These are phyloP conservation scores for Escallonia rubra DNA, from an alignment of 129 eudicot genomes.

Conservation along the genomic window DNA sequence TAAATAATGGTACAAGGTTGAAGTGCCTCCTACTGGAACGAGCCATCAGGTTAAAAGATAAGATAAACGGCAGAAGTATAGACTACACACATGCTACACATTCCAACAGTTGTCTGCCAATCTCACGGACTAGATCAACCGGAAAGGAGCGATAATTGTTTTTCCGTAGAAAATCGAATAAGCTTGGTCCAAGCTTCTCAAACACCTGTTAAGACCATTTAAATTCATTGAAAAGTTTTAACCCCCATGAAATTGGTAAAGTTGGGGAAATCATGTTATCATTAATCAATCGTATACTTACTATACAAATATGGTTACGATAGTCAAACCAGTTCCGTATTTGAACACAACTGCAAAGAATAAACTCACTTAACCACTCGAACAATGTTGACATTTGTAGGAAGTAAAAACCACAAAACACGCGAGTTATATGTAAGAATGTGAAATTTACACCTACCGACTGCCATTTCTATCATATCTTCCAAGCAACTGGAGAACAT, in stretches of 20 bases:
- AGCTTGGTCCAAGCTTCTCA: conserved; percentile 64
- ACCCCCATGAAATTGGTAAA: conserved; percentile 17
- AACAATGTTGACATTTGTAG: conserved; percentile 9
- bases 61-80: conserved; percentile 10
- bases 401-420: conserved; percentile 4
- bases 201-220: conserved; percentile 49
- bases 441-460: conserved; percentile 20
- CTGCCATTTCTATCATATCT: conserved; percentile 30
- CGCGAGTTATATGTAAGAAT: not conserved
- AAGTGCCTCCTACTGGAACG: conserved; percentile 9
- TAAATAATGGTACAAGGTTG: not conserved
- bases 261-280: conserved; percentile 19
- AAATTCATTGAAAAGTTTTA: conserved; percentile 31
- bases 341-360: conserved; percentile 55
- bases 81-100: conserved; percentile 55
- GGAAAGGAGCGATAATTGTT: conserved; percentile 48
- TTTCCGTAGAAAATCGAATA: conserved; percentile 50
- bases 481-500: conserved; percentile 46
- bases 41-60: not conserved
- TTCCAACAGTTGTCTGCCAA: conserved; percentile 54
- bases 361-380: conserved; percentile 22
- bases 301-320: conserved; percentile 58
- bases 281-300: conserved; percentile 29
- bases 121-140: conserved; percentile 52
- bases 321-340: conserved; percentile 60